phyloP scores from a whole-genome alignment of 495 filamentous ascomycete species.

The Aeminium ludgeri region DNA sequence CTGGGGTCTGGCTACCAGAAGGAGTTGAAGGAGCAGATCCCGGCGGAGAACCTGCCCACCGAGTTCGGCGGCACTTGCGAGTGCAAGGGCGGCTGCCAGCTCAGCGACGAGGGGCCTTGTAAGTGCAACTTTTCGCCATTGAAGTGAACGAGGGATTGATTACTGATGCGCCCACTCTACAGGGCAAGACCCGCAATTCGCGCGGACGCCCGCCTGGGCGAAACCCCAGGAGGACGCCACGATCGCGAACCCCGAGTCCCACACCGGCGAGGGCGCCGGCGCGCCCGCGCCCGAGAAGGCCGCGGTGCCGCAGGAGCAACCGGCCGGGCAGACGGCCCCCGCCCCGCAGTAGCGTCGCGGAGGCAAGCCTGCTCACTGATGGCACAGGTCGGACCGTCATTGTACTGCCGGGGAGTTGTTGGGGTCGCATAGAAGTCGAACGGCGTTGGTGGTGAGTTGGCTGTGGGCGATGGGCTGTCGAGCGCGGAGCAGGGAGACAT shows the following conservation, averaged over 20 bases:
- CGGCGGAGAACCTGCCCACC: constrained; percentile 76
- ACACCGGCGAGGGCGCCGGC: constrained; percentile 11
- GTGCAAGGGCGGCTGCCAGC: constrained; percentile 66
- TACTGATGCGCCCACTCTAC: not conserved
- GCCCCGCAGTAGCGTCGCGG: not conserved
- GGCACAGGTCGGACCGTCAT: too few species aligned
- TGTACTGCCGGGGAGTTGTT: too few species aligned
- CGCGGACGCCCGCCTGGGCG: constrained; percentile 27
- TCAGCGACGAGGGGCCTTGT: constrained; percentile 85
- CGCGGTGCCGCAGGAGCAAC: constrained; percentile 1
- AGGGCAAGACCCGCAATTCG: constrained; percentile 61
- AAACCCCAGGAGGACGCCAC: constrained; percentile 9
- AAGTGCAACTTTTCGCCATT: not conserved
- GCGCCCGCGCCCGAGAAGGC: not conserved
- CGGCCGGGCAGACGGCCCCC: constrained; percentile 1
- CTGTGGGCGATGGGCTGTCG: too few species aligned
- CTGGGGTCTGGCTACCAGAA: constrained; percentile 65
- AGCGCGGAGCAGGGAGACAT: too few species aligned
- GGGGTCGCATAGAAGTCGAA: too few species aligned
- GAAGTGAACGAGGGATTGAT: not conserved
- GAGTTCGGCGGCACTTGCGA: constrained; percentile 71
- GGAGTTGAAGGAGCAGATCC: constrained; percentile 70
- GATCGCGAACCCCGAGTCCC: constrained; percentile 5
- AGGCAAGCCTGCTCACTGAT: too few species aligned
- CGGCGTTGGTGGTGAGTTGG: too few species aligned